These are phyloP conservation scores for Aspergillus uvarum DNA, from an alignment of 2,329 filamentous ascomycete species.

Conservation along the genomic window DNA sequence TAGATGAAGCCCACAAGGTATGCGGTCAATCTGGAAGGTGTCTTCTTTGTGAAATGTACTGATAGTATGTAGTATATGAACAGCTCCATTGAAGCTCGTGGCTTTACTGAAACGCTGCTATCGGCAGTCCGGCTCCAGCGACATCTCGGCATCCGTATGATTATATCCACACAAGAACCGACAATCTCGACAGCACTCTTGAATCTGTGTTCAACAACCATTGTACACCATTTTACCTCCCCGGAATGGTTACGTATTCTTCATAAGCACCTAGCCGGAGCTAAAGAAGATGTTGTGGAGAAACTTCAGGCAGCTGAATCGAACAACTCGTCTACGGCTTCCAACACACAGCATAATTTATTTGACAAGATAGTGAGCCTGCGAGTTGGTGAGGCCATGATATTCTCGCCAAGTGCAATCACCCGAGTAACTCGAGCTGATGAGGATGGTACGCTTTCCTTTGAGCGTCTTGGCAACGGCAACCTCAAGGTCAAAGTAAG, in stretches of 20 bases:
- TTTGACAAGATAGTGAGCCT: conserved; percentile 4
- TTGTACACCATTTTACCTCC: conserved; percentile 70
- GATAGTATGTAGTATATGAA: conserved; percentile 20
- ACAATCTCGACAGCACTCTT: conserved; percentile 66
- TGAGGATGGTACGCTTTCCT: background rate
- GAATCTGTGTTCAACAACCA: conserved; percentile 65
- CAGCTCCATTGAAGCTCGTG: conserved; percentile 10
- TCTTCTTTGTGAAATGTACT: background rate
- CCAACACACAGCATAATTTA: too few species aligned
- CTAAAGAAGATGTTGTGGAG: background rate
- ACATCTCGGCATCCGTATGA: conserved; percentile 62
- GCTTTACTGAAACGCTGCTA: conserved; percentile 60
- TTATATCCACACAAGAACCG: conserved; percentile 74
- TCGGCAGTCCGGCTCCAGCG: conserved; percentile 65
- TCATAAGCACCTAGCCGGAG: conserved; percentile 46
- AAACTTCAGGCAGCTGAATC: too few species aligned
- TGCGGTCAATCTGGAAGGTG: background rate
- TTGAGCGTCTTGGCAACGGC: conserved; percentile 3
- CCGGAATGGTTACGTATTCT: conserved; percentile 58
- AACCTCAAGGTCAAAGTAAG: conserved; percentile 6
- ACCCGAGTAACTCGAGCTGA: background rate
- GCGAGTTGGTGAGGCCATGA: conserved; percentile 8
- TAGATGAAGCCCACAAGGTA: conserved; percentile 28
- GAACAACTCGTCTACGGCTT: too few species aligned
- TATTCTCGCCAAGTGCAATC: conserved; percentile 10